Conservation (phyloP, 345 rosid genomes). For the Dimocarpus longan region DNA sequence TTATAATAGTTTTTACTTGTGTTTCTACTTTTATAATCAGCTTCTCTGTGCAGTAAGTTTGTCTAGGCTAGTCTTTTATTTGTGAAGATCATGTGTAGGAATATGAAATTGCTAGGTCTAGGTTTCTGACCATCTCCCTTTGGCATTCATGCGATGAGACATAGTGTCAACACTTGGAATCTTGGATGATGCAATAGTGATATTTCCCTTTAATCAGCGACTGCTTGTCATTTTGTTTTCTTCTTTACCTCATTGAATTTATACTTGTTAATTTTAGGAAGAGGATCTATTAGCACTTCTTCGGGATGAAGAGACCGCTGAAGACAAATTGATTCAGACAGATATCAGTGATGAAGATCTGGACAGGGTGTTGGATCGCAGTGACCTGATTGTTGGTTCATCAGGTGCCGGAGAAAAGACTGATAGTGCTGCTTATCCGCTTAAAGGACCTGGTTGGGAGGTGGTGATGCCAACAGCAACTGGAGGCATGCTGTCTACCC, state of each 20-base stretch:
- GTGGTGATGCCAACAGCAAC: conserved; percentile 71
- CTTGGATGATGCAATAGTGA: not conserved
- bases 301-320: conserved; percentile 75
- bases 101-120: not conserved
- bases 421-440: conserved; percentile 41
- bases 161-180: not conserved
- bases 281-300: conserved; percentile 79
- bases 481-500: conserved; percentile 83
- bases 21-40: not conserved
- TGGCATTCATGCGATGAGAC: not conserved
- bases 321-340: conserved; percentile 87
- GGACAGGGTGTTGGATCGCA: conserved; percentile 69
- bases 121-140: not conserved
- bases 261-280: conserved; percentile 48
- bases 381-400: conserved; percentile 53
- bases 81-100: not conserved
- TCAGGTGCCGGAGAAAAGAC: conserved; percentile 28
- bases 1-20: not conserved
- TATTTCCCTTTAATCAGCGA: no score
- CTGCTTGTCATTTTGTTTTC: not conserved
- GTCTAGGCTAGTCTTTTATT: not conserved
- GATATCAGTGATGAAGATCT: conserved; percentile 82
- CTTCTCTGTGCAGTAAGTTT: no score
- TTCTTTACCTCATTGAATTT: no score
- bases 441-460: conserved; percentile 98